Conservation (phyloP, 2,329 filamentous ascomycete genomes). For the Talaromyces sp. region DNA sequence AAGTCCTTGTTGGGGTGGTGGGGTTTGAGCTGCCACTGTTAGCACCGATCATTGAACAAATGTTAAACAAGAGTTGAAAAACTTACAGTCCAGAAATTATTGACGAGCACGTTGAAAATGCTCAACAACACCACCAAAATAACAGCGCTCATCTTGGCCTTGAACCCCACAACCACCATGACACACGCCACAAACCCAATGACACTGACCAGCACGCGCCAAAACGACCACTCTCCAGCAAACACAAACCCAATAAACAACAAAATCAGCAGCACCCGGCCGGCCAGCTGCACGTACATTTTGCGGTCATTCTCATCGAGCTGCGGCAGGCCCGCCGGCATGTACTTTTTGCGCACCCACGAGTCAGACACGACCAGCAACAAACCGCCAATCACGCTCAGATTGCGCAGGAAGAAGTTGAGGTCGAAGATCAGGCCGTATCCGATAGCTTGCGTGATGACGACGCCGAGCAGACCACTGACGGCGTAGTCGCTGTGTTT, state of each 20-base stretch:
- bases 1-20: conserved; percentile 99
- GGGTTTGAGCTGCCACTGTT: conserved; percentile 67
- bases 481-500: conserved; percentile 93
- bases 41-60: background rate
- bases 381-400: conserved; percentile 93
- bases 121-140: conserved; percentile 92
- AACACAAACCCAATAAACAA: conserved; percentile 96
- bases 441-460: conserved; percentile 87
- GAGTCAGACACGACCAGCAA: conserved; percentile 98
- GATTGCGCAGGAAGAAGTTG: conserved; percentile 99
- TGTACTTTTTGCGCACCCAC: conserved; percentile 96
- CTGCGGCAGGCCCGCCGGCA: conserved; percentile 86
- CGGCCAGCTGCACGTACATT: conserved; percentile 99
- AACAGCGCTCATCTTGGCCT: conserved; percentile 97
- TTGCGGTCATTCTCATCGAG: conserved; percentile 99
- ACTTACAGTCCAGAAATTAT: conserved; percentile 99
- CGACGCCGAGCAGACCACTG: conserved; percentile 79
- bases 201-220: conserved; percentile 76
- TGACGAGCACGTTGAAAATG: conserved; percentile 93
- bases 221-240: conserved; percentile 85
- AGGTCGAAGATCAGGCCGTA: conserved; percentile 98
- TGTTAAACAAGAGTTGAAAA: background rate
- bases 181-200: conserved; percentile 86
- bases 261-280: conserved; percentile 92
- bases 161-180: conserved; percentile 99